Conservation (phyloP, 306 rosid species). For the Trifolium subterraneum region DNA sequence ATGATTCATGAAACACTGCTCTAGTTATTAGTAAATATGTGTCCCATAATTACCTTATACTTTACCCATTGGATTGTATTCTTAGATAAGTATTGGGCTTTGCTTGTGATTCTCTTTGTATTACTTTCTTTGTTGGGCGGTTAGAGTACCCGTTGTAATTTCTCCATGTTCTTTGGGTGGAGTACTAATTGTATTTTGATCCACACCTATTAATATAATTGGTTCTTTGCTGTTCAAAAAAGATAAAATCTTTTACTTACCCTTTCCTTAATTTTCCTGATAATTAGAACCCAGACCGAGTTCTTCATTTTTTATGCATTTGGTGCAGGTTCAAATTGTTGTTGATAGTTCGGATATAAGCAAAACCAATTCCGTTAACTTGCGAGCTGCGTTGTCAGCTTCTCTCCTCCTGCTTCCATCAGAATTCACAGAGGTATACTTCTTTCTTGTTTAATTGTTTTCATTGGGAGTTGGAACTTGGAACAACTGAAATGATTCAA, state of each 20-base stretch:
- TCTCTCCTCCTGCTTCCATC: slow-evolving; percentile 91
- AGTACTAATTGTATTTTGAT: too few species aligned
- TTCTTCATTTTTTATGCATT: slow-evolving; percentile 24
- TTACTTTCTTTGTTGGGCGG: too few species aligned
- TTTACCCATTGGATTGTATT: background rate
- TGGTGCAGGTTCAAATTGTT: slow-evolving; percentile 69
- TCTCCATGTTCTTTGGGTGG: too few species aligned
- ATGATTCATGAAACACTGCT: background rate
- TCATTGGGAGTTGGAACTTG: slow-evolving; percentile 34
- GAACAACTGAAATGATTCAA: slow-evolving; percentile 37
- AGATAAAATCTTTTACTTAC: background rate
- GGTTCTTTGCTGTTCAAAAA: too few species aligned
- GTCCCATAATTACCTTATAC: slow-evolving; percentile 4
- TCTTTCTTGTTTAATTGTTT: slow-evolving; percentile 41
- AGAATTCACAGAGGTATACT: slow-evolving; percentile 77
- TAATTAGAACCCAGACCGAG: slow-evolving; percentile 7
- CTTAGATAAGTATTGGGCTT: too few species aligned
- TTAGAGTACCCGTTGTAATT: too few species aligned
- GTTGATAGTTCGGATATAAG: slow-evolving; percentile 67
- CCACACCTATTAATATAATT: too few species aligned
- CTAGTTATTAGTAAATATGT: background rate
- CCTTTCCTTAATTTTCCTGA: background rate
- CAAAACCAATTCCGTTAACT: slow-evolving; percentile 65
- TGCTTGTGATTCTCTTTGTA: too few species aligned
- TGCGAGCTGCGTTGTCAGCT: slow-evolving; percentile 84